Conservation (phyloP, 2,329 filamentous ascomycete genomes). For the Fonsecaea nubica region DNA sequence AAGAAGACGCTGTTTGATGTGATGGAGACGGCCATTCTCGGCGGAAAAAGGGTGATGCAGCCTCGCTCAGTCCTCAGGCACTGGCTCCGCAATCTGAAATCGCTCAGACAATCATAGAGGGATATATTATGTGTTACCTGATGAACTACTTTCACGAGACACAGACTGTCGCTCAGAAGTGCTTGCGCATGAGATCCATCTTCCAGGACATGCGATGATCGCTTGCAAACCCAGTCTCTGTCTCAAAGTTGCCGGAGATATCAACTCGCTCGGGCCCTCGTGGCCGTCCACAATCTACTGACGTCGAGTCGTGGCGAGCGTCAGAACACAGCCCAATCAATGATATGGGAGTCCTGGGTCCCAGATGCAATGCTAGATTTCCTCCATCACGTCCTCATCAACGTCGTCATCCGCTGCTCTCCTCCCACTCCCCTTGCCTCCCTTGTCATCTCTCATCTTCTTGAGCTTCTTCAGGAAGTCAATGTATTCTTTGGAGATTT, state of each 20-base stretch:
- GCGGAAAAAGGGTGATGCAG: neutral
- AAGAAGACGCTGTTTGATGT: neutral
- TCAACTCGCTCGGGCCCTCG: neutral
- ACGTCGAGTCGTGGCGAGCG: neutral
- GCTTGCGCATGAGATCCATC: neutral
- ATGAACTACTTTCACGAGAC: neutral
- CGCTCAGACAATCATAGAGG: neutral
- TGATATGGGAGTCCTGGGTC: neutral
- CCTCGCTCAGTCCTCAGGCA: neutral
- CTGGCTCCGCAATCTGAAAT: neutral
- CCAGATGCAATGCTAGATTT: slow-evolving; percentile 25
- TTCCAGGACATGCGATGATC: neutral
- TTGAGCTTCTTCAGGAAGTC: slow-evolving; percentile 59
- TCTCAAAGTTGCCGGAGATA: neutral
- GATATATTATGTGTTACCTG: neutral
- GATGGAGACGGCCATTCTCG: neutral
- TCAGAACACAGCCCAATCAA: neutral
- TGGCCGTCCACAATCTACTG: neutral
- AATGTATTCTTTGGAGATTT: slow-evolving; percentile 65
- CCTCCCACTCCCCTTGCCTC: slow-evolving; percentile 22
- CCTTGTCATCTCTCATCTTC: slow-evolving; percentile 44
- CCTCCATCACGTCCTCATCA: slow-evolving; percentile 42
- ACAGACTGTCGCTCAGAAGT: neutral
- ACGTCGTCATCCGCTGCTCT: slow-evolving; percentile 28
- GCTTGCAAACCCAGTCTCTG: neutral